Evolutionary conservation across 371 early-diverging fungal genomes (phyloP), one percentile per base, ranked within the genome.

Genomic region (Rhizopus microsporus): DNA sequence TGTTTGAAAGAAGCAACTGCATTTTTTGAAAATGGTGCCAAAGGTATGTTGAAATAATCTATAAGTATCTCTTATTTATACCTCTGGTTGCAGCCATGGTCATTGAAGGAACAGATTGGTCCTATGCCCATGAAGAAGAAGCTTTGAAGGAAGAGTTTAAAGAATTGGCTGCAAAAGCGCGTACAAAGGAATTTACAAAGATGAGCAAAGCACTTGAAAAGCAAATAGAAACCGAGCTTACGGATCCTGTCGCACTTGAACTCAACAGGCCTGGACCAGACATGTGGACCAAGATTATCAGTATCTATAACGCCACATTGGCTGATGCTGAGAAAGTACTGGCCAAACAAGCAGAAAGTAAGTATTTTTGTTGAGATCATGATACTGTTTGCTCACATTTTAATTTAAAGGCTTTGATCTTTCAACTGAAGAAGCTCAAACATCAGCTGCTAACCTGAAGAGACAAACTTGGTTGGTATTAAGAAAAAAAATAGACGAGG

Each of bases 131-230:
- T 56, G 90, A 91, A 51, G 63, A 69, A 35, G 62, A 64, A n/a
- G 81, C 84, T 44, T 78, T 96, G 34, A 71, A 80, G 35, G 72
- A 75, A 32, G 92, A 86, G 30, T 75, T 96, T 34, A 77, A 80
- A 9, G 82, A 88, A 31, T 75, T 88, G 5, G 84, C 89, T 1
- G 68, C 74, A 3, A 77, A 81, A 57, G 87, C 90, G 62, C 80
- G 92, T 12, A 71, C 71, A 31, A 90, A 90, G 54, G 96, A 94
- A 63, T 78, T 95, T 48, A 86, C 83, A 60, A 90, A 90, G 63
- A 85, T 92, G 84, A 70, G 88, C 59, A 79, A 82, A 43, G 66
- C 65, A 5, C 65, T 92, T 59, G 59, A 84, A 69, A 89, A 89
- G 65, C 73, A 73, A 46, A 76, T 91, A 9, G 74, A 77, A 44